Evolutionary conservation across 1,139 yeast species (phyloP), one percentile per base, ranked within the genome.

Genomic region (Hemisphaericaspora xylofermentans): DNA sequence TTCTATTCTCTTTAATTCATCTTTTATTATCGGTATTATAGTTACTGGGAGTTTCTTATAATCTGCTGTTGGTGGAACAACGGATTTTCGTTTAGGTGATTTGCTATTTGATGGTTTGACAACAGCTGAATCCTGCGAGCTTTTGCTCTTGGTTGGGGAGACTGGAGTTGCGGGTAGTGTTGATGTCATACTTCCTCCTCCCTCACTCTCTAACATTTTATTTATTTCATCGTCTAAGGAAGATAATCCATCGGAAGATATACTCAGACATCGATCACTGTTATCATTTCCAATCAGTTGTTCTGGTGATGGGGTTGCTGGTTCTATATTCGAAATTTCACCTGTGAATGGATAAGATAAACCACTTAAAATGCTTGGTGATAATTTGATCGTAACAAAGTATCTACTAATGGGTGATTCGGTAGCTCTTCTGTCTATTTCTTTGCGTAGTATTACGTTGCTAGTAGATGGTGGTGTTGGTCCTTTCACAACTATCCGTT

Each of bases 1-100:
- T 35, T 54, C 50, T 6, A 53, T 32, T 8, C 47, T 47, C 6
- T 56, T 56, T 17, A 63, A 45, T 40, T 61, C 68, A 33, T 50
- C 41, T 35, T 51, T 46, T 10, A 64, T 46, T 3, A 60, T 46
- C 1, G 56, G 51, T 3, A 48, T 43, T 4, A 64, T 51, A 39
- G 63, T 63, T 17, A 49, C 52, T 1, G 70, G 70, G 14, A 64
- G 53, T 16, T 46, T 48, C 45, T 63, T 54, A 43, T 58, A 62
- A 7, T 46, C 51, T n/a, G n/a, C n/a, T 4, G 10, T 16, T 31
- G 24, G 39, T 27, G 32, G 33, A 19, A 19, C 21, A 8, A 17
- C 12, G 12, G 22, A 22, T 19, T 25, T 25, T 19, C 21, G 13
- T 30, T 36, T 36, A 3, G 39, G 31, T 15, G 39, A 21, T 30